These are phyloP conservation scores for Endoconidiophora laricicola DNA, from an alignment of 2,329 filamentous ascomycete genomes.

Conservation along the genomic window DNA sequence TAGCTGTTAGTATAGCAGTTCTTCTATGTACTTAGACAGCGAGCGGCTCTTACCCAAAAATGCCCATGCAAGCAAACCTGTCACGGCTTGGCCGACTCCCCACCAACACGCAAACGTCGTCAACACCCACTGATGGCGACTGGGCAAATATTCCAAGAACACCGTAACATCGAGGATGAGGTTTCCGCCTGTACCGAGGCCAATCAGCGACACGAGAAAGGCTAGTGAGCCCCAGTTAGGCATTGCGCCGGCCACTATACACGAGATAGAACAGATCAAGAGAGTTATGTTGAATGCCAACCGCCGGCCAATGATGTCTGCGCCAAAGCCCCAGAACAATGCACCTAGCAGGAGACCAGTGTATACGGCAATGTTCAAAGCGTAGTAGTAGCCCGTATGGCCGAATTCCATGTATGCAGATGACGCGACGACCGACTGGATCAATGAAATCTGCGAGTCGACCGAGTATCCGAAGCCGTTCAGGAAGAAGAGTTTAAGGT, in stretches of 20 bases:
- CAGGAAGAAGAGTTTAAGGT: conserved; percentile 43
- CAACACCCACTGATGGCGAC: conserved; percentile 30
- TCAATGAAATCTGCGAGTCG: conserved; percentile 30
- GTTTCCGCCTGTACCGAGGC: conserved; percentile 31
- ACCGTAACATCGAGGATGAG: conserved; percentile 34
- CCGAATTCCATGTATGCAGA: conserved; percentile 44
- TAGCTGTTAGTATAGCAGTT: not conserved
- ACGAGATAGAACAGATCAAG: conserved; percentile 33
- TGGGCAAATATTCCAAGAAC: conserved; percentile 34
- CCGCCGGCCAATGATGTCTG: conserved; percentile 50
- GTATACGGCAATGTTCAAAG: conserved; percentile 45
- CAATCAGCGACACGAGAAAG: conserved; percentile 41
- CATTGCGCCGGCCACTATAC: conserved; percentile 46
- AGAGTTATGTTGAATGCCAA: conserved; percentile 48
- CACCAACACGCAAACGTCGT: conserved; percentile 31
- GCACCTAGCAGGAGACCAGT: conserved; percentile 38
- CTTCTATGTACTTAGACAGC: not conserved
- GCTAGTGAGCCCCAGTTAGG: conserved; percentile 51
- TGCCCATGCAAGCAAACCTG: conserved; percentile 28
- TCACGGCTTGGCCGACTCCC: conserved; percentile 34
- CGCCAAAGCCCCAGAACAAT: conserved; percentile 51
- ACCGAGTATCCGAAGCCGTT: conserved; percentile 42
- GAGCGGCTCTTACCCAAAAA: conserved; percentile 22
- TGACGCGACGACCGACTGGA: conserved; percentile 46
- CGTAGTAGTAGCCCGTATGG: conserved; percentile 34